Evolutionary conservation across 768 basidiomycete species (phyloP), one percentile per base, ranked within the genome.

Genomic region (Suillus lakei): DNA sequence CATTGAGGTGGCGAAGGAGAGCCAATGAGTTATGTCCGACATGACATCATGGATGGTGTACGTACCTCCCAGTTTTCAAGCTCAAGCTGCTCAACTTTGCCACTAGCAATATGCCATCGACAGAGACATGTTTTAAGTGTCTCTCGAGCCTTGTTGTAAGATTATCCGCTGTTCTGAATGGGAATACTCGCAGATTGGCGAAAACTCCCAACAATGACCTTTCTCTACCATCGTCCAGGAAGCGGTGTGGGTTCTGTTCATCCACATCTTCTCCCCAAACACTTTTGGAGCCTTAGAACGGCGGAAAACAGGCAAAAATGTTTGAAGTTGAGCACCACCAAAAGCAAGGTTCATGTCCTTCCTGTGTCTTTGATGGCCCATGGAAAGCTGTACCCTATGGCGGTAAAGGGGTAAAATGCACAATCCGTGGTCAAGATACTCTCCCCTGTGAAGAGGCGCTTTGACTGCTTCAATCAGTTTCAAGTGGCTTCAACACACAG

Each of bases 61-160:
- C 87, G 66, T 68, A 96, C 92, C 87, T 99, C 97, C 91, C 95
- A 99, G 74, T 99, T 98, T 70, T 99, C 98, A 65, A 99, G 81
- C 78, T 98, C n/a, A n/a, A n/a, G n/a, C n/a, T n/a, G n/a, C n/a
- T n/a, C 98, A 65, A 99, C 90, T 77, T 95, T 94, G 53, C 98
- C 97, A 76, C 92, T 94, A 6, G 97, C 91, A n/a, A n/a, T n/a
- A n/a, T n/a, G n/a, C n/a, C n/a, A 76, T 99, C 97, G 59, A 98
- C 89, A 65, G 90, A 92, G 73, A 98, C 96, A 70, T 90, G 86
- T 80, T 99, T n/a, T 99, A 77, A 99, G 82, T 0, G 96, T 93
- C 78, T 94, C 93, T 70, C 93, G 82, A 5, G 90, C 95, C 68
- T 89, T 82, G 80, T 99, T 96, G 72, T 98, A 98, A 1, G 93